These are phyloP conservation scores for Setaria viridis DNA, from an alignment of 202 grass and related monocot species.

Conservation along the genomic window DNA sequence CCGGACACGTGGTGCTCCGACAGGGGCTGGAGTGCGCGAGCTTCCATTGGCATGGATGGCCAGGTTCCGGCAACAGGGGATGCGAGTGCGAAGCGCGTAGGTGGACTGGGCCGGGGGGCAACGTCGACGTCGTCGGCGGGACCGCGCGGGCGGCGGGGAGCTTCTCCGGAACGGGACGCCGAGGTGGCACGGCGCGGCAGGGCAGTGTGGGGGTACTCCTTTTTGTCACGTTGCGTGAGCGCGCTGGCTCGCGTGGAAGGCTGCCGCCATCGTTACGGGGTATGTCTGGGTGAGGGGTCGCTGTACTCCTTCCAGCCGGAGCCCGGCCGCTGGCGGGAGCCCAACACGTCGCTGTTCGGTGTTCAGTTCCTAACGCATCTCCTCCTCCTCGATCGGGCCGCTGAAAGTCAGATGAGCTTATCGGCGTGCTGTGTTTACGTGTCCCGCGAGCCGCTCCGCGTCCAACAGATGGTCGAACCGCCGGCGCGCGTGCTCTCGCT, in stretches of 20 bases:
- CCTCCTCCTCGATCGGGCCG: neutral
- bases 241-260: neutral
- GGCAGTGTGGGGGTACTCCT: neutral
- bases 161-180: slow-evolving; percentile 30
- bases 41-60: slow-evolving; percentile 1
- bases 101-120: neutral
- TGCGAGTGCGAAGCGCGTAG: neutral
- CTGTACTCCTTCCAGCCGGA: neutral
- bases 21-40: slow-evolving; percentile 10
- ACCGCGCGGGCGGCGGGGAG: neutral
- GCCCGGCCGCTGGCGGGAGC: neutral
- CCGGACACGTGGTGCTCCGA: slow-evolving; percentile 40
- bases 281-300: slow-evolving; percentile 22
- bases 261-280: neutral
- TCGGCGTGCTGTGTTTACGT: slow-evolving; percentile 33
- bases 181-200: slow-evolving; percentile 23
- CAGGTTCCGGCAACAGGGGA: neutral
- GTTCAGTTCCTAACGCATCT: neutral
- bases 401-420: slow-evolving; percentile 44
- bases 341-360: slow-evolving; percentile 24
- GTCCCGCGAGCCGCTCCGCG: slow-evolving; percentile 27
- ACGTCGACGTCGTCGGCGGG: slow-evolving; percentile 27
- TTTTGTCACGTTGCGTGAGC: slow-evolving; percentile 24
- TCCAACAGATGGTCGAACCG: slow-evolving; percentile 10
- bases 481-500: neutral